Evolutionary conservation across 2,329 filamentous ascomycete species (phyloP).

Genomic region (Dryadomyces quercus-mongolicae): DNA sequence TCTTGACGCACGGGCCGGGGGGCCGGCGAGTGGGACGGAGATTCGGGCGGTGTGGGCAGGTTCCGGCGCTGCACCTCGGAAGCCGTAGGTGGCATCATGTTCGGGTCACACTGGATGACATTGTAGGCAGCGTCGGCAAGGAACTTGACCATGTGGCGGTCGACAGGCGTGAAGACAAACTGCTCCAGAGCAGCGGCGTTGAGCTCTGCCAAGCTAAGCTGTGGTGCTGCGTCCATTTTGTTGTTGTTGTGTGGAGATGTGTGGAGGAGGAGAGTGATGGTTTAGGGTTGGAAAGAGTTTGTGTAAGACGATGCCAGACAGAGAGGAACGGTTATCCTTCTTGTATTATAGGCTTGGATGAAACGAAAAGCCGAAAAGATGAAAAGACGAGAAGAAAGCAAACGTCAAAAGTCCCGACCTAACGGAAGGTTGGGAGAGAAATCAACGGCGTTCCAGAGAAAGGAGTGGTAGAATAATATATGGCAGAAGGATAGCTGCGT

Average conservation of each 20-base stretch:
- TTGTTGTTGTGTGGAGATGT: constrained; percentile 11
- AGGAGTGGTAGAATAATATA: constrained; percentile 13
- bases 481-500: constrained; percentile 8
- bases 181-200: constrained; percentile 68
- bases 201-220: constrained; percentile 39
- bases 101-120: constrained; percentile 68
- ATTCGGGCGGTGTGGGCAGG: constrained; percentile 34
- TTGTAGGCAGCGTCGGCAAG: constrained; percentile 61
- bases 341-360: not conserved
- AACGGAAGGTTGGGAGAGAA: not conserved
- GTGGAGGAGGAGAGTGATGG: not conserved
- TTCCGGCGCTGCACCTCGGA: constrained; percentile 13
- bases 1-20: constrained; percentile 31
- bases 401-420: not conserved
- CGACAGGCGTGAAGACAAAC: constrained; percentile 69
- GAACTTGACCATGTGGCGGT: constrained; percentile 64
- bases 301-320: not conserved
- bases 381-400: too few species aligned
- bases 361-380: not conserved
- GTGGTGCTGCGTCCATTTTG: constrained; percentile 33
- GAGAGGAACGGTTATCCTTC: not conserved
- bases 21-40: constrained; percentile 23
- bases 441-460: constrained; percentile 1
- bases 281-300: not conserved
- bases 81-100: constrained; percentile 36